Base-by-base conservation (phyloP, 495 filamentous ascomycete genomes). In the Schizothecium vesticola region DNA sequence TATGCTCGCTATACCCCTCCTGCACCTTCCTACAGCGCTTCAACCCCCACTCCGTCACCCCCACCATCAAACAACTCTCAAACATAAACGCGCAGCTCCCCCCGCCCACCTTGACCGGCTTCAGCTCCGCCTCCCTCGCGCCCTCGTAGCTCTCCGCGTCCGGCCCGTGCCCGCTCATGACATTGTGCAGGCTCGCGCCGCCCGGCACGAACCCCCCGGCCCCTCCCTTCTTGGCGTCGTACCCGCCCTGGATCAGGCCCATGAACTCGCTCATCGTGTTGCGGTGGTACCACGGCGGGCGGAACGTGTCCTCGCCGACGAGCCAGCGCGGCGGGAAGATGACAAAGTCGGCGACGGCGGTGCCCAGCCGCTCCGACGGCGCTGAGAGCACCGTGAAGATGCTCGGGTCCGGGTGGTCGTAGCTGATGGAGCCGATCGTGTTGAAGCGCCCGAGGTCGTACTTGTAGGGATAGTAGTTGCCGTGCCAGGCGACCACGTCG, bases 41-140 rank as follows among this genome's bases (percentile, higher is more conserved):
- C 63, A 96, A 78, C 0, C 92, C 93, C 93, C 93, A 97, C 70
- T 94, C 91, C 19, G 93, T 96, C 16, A 96, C 92, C 4, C 93
- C 93, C 11, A 97, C 86, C 93, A 96, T 96, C 56, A 92, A 77
- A 68, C 84, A 86, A 74, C 89, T 92, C 80, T 83, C 84, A 71
- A 83, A 86, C 86, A 94, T 93, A 69, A 89, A 87, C 29, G 86
- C 86, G 71, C 87, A 87, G 69, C 85, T 86, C 23, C 84, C 85
- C 63, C 78, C 82, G 1, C 86, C 86, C 6, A 87, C 82, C 74
- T 87, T 83, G 9, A 64, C 67, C 1, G 86, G 86, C 67, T 77
- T 78, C 71, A 87, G 85, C 10, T 86, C 86, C 3, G 84, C 84
- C 21, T 79, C 75, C 67, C 80, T 73, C 43, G 88, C 88, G 66